These are phyloP conservation scores for Russula vinacea DNA, from an alignment of 768 basidiomycete species.

Conservation along the genomic window DNA sequence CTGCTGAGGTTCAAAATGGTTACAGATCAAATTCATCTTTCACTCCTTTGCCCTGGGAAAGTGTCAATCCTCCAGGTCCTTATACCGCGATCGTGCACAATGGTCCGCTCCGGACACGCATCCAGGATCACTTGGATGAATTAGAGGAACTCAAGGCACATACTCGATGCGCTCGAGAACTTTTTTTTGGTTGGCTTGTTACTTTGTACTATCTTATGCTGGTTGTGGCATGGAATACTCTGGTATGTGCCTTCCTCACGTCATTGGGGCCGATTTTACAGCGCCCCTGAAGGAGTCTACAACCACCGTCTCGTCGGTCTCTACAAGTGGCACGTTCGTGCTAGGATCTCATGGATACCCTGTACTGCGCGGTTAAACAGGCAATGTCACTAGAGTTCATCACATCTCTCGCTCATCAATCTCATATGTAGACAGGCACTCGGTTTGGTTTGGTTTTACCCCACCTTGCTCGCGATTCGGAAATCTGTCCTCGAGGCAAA, in stretches of 20 bases:
- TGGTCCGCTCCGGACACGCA: constrained; percentile 2
- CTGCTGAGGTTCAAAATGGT: neutral
- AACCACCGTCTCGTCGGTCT: neutral
- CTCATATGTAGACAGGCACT: neutral
- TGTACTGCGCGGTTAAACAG: neutral
- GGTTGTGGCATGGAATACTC: neutral
- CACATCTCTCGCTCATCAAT: neutral
- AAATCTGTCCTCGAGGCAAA: neutral
- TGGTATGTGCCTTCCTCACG: neutral
- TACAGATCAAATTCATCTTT: neutral
- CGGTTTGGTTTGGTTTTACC: neutral
- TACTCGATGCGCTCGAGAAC: neutral
- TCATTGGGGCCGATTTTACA: neutral
- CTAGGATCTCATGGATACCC: neutral
- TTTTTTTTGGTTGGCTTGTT: constrained; percentile 11
- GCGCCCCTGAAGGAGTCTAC: neutral
- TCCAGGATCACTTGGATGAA: constrained; percentile 2
- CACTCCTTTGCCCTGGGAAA: neutral
- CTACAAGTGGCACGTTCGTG: neutral
- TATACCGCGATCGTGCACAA: constrained; percentile 10
- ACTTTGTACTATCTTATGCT: constrained; percentile 2
- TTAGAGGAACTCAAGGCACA: neutral
- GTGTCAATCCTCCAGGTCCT: neutral
- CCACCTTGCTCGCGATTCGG: neutral
- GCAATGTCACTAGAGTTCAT: neutral